Evolutionary conservation across 2,329 filamentous ascomycete genomes (phyloP).

Genomic region (Fusarium paranaense): DNA sequence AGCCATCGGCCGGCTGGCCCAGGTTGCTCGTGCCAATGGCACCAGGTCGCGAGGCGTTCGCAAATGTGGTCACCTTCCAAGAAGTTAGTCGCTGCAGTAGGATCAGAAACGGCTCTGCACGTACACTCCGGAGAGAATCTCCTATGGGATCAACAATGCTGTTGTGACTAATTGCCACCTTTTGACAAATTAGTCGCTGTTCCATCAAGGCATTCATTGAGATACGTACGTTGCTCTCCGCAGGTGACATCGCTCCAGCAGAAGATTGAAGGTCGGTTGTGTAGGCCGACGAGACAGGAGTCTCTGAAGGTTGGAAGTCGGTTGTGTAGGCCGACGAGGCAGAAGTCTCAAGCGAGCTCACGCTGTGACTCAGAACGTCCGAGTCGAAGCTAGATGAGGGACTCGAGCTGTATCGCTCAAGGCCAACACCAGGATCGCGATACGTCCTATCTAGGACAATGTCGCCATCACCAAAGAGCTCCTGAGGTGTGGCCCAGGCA

Average conservation of each 20-base stretch:
- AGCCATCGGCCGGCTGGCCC: not conserved
- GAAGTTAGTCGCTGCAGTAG: constrained; percentile 24
- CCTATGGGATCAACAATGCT: constrained; percentile 1
- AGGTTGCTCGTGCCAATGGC: not conserved
- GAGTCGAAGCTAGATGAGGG: constrained; percentile 13
- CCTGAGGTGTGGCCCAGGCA: constrained; percentile 3
- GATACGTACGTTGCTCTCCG: constrained; percentile 34
- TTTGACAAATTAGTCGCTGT: constrained; percentile 40
- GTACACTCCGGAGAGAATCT: constrained; percentile 26
- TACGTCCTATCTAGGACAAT: constrained; percentile 10
- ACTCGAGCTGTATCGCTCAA: constrained; percentile 7
- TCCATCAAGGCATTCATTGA: not conserved
- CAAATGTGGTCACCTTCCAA: constrained; percentile 26
- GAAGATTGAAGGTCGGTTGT: constrained; percentile 3
- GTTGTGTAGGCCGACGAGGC: not conserved
- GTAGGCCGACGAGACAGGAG: not conserved
- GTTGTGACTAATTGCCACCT: constrained; percentile 31
- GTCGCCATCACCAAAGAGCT: constrained; percentile 21
- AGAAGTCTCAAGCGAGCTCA: not conserved
- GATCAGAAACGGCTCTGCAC: not conserved
- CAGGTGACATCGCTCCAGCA: not conserved
- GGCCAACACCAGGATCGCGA: constrained; percentile 33
- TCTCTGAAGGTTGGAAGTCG: not conserved
- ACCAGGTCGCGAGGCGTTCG: not conserved
- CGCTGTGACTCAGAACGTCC: not conserved